Evolutionary conservation across 2,329 filamentous ascomycete species (phyloP).

Genomic region (Aspergillus bombycis): DNA sequence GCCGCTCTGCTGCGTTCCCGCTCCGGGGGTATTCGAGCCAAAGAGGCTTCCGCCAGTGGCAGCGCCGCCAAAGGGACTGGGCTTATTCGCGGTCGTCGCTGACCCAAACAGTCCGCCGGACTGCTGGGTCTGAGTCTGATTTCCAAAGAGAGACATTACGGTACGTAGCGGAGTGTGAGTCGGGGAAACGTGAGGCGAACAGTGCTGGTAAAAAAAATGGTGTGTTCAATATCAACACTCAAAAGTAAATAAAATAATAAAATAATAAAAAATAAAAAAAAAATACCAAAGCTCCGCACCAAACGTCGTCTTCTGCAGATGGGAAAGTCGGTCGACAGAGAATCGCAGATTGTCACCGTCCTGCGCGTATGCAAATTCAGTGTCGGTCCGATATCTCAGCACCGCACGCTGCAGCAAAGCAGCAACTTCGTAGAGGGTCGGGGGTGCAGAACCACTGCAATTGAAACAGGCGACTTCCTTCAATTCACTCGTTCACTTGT

Average conservation of each 20-base stretch:
- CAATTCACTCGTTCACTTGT: not conserved
- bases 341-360: not conserved
- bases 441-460: not conserved
- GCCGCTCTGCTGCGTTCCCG: constrained; percentile 19
- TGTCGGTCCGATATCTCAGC: constrained; percentile 1
- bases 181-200: not conserved
- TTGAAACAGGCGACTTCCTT: not conserved
- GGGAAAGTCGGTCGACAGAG: not conserved
- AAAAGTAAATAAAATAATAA: not conserved
- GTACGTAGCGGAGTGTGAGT: constrained; percentile 3
- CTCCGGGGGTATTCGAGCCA: constrained; percentile 20
- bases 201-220: not conserved
- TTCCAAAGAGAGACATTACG: constrained; percentile 45
- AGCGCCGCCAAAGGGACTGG: constrained; percentile 42
- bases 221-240: not conserved
- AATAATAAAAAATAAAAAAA: not conserved
- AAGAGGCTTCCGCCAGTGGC: constrained; percentile 38
- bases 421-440: not conserved
- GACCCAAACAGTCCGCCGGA: constrained; percentile 35
- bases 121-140: constrained; percentile 25
- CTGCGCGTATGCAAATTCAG: not conserved
- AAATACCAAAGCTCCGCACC: constrained; percentile 1
- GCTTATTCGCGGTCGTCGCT: constrained; percentile 32
- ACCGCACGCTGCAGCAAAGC: not conserved
- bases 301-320: not conserved